phyloP scores from a whole-genome alignment of 2,329 filamentous ascomycete species.

The Diaporthe ilicicola region DNA sequence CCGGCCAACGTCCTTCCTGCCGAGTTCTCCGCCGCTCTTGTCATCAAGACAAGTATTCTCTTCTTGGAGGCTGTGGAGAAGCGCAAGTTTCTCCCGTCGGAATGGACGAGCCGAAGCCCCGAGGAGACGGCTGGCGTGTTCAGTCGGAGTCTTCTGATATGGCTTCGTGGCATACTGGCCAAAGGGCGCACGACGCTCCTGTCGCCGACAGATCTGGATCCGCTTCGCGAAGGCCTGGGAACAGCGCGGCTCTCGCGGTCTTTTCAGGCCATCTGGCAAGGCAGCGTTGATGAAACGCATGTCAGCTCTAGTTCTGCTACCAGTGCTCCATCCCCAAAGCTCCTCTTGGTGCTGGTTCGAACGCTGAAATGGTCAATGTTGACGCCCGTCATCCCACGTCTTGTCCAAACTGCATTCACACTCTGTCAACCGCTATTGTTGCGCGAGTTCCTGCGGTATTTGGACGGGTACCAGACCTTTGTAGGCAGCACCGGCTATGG shows the following conservation, averaged over 20 bases:
- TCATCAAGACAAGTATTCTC: neutral
- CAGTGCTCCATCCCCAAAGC: no score
- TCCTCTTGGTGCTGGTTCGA: slow-evolving; percentile 40
- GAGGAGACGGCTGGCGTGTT: slow-evolving; percentile 47
- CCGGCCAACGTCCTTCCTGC: slow-evolving; percentile 41
- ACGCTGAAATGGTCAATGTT: slow-evolving; percentile 44
- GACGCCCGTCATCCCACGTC: slow-evolving; percentile 46
- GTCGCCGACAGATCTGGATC: slow-evolving; percentile 44
- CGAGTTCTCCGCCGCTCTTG: slow-evolving; percentile 35
- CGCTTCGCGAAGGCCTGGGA: slow-evolving; percentile 34
- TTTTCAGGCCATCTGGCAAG: slow-evolving; percentile 33
- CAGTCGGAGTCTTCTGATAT: slow-evolving; percentile 42
- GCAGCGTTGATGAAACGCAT: no score
- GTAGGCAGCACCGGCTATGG: slow-evolving; percentile 43
- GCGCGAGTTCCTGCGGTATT: slow-evolving; percentile 46
- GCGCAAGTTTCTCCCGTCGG: neutral
- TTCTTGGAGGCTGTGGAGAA: neutral
- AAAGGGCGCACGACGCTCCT: slow-evolving; percentile 47
- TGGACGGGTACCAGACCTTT: slow-evolving; percentile 38
- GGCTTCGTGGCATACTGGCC: slow-evolving; percentile 46
- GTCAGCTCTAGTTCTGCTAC: no score
- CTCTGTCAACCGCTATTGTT: slow-evolving; percentile 55
- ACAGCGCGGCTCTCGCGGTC: neutral
- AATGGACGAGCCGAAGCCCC: slow-evolving; percentile 46
- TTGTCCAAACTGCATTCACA: slow-evolving; percentile 49